Evolutionary conservation across 1,139 yeast genomes (phyloP).

Genomic region (Groenewaldozyma sp.): DNA sequence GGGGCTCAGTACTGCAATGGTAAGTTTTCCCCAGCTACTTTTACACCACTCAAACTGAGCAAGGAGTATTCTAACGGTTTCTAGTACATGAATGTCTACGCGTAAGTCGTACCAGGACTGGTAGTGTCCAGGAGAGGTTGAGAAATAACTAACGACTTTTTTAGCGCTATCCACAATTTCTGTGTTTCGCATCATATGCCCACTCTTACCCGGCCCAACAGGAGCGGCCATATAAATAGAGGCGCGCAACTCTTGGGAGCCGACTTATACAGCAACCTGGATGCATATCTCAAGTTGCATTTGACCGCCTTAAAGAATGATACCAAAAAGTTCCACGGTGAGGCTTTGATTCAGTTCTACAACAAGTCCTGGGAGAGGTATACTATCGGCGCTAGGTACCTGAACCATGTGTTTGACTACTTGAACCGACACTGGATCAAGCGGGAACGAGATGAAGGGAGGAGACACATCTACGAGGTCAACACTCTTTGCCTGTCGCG

Average conservation of each 20-base stretch:
- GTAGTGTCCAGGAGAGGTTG: no score
- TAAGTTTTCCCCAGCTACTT: slow-evolving; percentile 11
- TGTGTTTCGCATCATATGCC: slow-evolving; percentile 72
- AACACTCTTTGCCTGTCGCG: slow-evolving; percentile 77
- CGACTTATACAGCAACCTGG: slow-evolving; percentile 70
- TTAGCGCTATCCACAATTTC: slow-evolving; percentile 87
- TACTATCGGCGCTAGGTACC: slow-evolving; percentile 82
- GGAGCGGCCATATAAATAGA: slow-evolving; percentile 20
- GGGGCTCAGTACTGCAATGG: slow-evolving; percentile 30
- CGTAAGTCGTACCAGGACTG: slow-evolving; percentile 22
- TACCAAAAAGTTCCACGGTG: slow-evolving; percentile 32
- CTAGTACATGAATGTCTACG: slow-evolving; percentile 26
- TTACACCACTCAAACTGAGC: not conserved
- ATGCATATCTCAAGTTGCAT: slow-evolving; percentile 55
- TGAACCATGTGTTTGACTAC: slow-evolving; percentile 91
- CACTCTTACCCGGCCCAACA: slow-evolving; percentile 3
- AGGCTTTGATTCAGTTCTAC: slow-evolving; percentile 73
- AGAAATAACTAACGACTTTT: slow-evolving; percentile 38
- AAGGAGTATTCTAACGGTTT: not conserved
- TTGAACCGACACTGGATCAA: slow-evolving; percentile 97
- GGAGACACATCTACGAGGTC: slow-evolving; percentile 82
- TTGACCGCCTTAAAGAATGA: slow-evolving; percentile 37
- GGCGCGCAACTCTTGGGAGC: slow-evolving; percentile 62
- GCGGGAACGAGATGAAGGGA: slow-evolving; percentile 93
- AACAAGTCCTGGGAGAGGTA: slow-evolving; percentile 84